Evolutionary conservation across 2,329 filamentous ascomycete species (phyloP), one percentile per base, ranked within the genome.

Genomic region (Chaetomiaceae sp.): DNA sequence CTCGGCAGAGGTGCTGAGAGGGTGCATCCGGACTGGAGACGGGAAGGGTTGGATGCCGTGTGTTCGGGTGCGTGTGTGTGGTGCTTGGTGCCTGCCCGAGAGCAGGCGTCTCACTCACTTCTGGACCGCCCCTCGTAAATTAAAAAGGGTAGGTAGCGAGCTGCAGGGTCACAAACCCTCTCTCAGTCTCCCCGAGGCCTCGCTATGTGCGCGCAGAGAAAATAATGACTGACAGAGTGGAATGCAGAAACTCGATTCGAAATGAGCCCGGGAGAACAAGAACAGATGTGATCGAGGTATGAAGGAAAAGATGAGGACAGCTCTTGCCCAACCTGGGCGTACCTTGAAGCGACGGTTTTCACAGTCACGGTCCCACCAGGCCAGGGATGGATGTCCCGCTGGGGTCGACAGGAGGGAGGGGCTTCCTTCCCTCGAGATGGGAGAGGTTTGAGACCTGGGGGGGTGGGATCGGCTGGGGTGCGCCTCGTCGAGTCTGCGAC

Each of bases 311-410:
- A 38, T 14, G 23, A 22, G 25, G 17, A 34, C 17, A 20, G n/a
- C 17, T 23, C 15, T 3, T 19, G 25, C 12, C 25, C 20, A 17
- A 29, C 38, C 20, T 19, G n/a, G 34, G 25, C 37, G 20, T 50
- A 43, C 47, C 47, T 51, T 48, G 46, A 31, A 34, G n/a, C 38
- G 47, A 29, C 12, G 37, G 47, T 42, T 42, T 49, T 49, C 29
- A 37, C 37, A 38, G 47, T 49, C 29, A 37, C 37, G 37, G 47
- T 49, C 39, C 48, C 48, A 44, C 48, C 48, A 45, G 20, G 31
- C n/a, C 33, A 43, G 38, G 38, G 38, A 51, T 31, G 33, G 22
- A 22, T 44, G 39, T 45, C 20, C 23, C 40, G 19, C 47, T 42
- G 17, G 14, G 23, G 12, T 25, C 29, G 39, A 36, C n/a, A 25